Evolutionary conservation across 2,329 filamentous ascomycete genomes (phyloP), one percentile per base, ranked within the genome.

Genomic region (Zymoseptoria brevis): DNA sequence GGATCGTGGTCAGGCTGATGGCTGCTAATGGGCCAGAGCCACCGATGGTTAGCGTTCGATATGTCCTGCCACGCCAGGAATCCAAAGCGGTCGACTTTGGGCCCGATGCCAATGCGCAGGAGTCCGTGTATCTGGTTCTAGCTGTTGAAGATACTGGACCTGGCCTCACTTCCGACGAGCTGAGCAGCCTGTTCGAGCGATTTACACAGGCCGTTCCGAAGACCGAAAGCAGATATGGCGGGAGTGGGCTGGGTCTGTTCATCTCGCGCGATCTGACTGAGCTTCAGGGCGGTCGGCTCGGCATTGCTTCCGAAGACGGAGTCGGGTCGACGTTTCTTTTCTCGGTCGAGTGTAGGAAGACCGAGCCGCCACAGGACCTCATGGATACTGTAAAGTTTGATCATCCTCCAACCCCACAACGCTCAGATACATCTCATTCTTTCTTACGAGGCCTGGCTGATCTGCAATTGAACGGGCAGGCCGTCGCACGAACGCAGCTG

Each of bases 271-370:
- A 84, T 41, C 77, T 89, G 16, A 85, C 84, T 1, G 86, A 88
- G 68, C 75, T 88, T 26, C 86, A 88, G 64, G 84, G 85, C n/a
- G 87, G 87, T 1, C 80, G 84, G 48, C 87, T 89, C 35, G 86
- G 86, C 1, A 82, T 89, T 9, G 75, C 77, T 1, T 86, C 84
- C 0, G 70, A 77, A 50, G 78, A 80, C 59, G 84, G 81, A 8
- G 70, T 80, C 8, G 86, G 86, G 41, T 85, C 83, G 67, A 85
- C 80, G 1, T 88, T 88, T 72, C 83, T 80, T 50, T 87, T 88
- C 67, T 88, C 86, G 67, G 78, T 88, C 41, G 61, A 65, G 53
- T 51, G 58, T 6, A 63, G 59, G 48, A 56, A 54, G 9, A 56
- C 53, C 9, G 48, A 54, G 7, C 41, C 56, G n/a, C 63, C 63